Conservation (phyloP, 108 stramenopile genomes). For the Cylindrotheca closterium region DNA sequence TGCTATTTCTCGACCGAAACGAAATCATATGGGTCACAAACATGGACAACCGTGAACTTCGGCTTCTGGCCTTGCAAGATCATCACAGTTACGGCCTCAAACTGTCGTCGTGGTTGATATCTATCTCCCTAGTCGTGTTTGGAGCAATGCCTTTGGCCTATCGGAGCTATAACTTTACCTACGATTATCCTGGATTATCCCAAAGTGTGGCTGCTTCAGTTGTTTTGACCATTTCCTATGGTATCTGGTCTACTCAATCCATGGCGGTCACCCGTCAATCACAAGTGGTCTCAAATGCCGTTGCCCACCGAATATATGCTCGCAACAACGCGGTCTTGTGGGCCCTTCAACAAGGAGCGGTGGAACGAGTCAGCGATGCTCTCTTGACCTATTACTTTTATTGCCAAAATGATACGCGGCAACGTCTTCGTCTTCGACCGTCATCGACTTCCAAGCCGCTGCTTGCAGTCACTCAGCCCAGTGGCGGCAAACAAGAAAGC, state of each 20-base stretch:
- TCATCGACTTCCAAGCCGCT: no score
- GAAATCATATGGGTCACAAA: constrained; percentile 17
- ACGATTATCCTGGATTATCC: constrained; percentile 39
- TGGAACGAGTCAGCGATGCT: constrained; percentile 4
- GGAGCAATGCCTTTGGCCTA: constrained; percentile 53
- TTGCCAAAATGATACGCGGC: neutral
- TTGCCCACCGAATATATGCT: constrained; percentile 14
- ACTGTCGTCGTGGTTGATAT: constrained; percentile 34
- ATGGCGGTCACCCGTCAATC: constrained; percentile 23
- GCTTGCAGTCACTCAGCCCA: no score
- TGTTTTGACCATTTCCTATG: constrained; percentile 34
- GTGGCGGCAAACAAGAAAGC: no score
- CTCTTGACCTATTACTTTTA: constrained; percentile 9
- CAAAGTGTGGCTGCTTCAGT: constrained; percentile 35
- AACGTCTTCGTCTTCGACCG: no score
- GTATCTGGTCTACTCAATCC: constrained; percentile 29
- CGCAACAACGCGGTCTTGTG: constrained; percentile 18
- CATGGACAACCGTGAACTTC: constrained; percentile 2
- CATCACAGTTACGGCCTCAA: constrained; percentile 26
- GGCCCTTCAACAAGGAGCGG: constrained; percentile 13
- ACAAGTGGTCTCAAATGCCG: constrained; percentile 10
- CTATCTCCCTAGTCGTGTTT: constrained; percentile 32
- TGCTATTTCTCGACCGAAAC: constrained; percentile 11
- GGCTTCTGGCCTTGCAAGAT: constrained; percentile 20
- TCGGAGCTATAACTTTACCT: constrained; percentile 35